A percentile compares a stretch with the other conserved stretches of the same genome.
Evolutionary conservation across 192 early-diverging fungal genomes (phyloP).

Genomic region (Coemansia sp.): DNA sequence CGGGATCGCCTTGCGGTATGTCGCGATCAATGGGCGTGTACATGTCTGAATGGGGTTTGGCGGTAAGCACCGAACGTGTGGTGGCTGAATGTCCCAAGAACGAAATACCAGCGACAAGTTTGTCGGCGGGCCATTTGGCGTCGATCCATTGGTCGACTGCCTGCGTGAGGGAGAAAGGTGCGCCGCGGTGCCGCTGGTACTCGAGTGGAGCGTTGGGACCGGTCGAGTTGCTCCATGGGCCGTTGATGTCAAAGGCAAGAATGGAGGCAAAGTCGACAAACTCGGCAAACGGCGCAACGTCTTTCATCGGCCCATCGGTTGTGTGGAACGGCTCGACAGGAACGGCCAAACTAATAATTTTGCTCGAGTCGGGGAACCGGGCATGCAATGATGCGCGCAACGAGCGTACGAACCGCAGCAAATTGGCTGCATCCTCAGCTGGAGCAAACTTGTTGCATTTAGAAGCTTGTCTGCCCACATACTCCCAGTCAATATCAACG

Average conservation of each 20-base stretch:
- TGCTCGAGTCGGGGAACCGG: conserved; percentile 36
- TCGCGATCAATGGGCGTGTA: conserved; percentile 43
- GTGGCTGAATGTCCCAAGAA: conserved; percentile 62
- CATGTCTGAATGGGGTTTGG: conserved; percentile 44
- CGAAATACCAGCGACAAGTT: conserved; percentile 63
- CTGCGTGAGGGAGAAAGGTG: conserved; percentile 43
- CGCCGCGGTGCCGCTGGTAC: conserved; percentile 35
- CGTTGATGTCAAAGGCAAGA: conserved; percentile 68
- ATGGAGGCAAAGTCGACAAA: conserved; percentile 68
- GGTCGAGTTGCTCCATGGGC: conserved; percentile 59
- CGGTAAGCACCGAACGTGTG: conserved; percentile 43
- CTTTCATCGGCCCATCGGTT: conserved; percentile 52
- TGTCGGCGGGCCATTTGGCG: conserved; percentile 63
- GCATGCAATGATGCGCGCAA: conserved; percentile 41
- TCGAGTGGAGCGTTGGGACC: conserved; percentile 66
- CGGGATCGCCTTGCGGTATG: conserved; percentile 59
- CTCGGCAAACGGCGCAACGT: conserved; percentile 62
- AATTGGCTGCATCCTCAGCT: conserved; percentile 44
- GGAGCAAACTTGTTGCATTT: conserved; percentile 56
- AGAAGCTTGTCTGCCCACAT: conserved; percentile 59
- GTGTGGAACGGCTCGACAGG: conserved; percentile 62
- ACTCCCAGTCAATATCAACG: conserved; percentile 69
- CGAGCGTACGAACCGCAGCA: conserved; percentile 41
- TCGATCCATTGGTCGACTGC: conserved; percentile 58
- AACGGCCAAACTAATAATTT: conserved; percentile 66